phyloP scores from a whole-genome alignment of 1,139 yeast species.

The Debaryomyces udenii region DNA sequence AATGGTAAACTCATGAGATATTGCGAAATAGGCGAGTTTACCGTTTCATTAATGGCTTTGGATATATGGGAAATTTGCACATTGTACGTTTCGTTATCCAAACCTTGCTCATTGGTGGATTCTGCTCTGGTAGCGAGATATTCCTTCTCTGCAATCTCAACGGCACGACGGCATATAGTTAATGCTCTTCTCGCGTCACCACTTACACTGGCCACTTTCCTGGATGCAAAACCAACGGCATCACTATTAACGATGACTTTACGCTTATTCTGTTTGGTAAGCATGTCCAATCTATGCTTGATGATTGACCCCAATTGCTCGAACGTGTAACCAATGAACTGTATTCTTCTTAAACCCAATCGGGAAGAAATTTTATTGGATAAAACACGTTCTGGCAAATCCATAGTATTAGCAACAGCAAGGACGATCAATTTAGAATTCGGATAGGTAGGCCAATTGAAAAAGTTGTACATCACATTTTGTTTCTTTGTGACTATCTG shows the following conservation, averaged over 20 bases:
- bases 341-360: constrained; percentile 82
- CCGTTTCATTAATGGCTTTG: constrained; percentile 79
- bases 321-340: constrained; percentile 86
- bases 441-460: constrained; percentile 93
- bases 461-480: constrained; percentile 90
- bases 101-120: constrained; percentile 18
- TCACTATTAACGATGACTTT: constrained; percentile 60
- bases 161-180: constrained; percentile 86
- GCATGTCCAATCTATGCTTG: constrained; percentile 62
- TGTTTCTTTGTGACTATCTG: constrained; percentile 86
- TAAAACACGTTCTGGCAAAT: constrained; percentile 84
- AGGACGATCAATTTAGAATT: constrained; percentile 81
- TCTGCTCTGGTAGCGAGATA: constrained; percentile 23
- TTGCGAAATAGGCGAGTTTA: constrained; percentile 68
- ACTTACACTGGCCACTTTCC: constrained; percentile 93
- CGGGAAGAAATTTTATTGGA: constrained; percentile 91
- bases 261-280: constrained; percentile 43
- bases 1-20: constrained; percentile 66
- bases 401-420: constrained; percentile 98
- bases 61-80: constrained; percentile 74
- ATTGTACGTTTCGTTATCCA: constrained; percentile 44
- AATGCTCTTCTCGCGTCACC: constrained; percentile 97
- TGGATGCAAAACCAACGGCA: constrained; percentile 88
- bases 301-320: constrained; percentile 79
- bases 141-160: constrained; percentile 79